These are phyloP conservation scores for Xylariaceae sp. DNA, from an alignment of 2,329 filamentous ascomycete genomes.

Conservation along the genomic window DNA sequence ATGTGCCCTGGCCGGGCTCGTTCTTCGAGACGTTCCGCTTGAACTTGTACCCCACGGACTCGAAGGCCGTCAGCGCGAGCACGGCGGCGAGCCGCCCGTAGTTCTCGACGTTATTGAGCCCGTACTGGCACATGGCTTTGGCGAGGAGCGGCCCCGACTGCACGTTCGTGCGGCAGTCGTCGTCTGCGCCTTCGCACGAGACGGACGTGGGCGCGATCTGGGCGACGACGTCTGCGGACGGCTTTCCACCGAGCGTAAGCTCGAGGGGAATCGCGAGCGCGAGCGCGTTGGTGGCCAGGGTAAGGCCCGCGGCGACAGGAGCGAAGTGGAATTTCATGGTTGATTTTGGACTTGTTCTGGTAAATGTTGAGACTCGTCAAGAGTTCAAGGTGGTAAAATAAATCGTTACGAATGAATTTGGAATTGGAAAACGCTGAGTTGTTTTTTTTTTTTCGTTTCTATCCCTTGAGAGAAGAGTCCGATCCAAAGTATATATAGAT, in stretches of 20 bases:
- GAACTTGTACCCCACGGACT: slow-evolving; percentile 71
- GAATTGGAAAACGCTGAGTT: neutral
- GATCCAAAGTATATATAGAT: neutral
- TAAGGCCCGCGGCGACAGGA: slow-evolving; percentile 31
- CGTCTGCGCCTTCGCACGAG: slow-evolving; percentile 51
- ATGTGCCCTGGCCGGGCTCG: slow-evolving; percentile 71
- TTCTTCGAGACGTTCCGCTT: slow-evolving; percentile 65
- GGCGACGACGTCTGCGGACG: slow-evolving; percentile 46
- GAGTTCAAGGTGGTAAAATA: neutral
- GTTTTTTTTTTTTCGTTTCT: neutral
- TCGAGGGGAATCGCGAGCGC: slow-evolving; percentile 30
- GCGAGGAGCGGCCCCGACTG: slow-evolving; percentile 62
- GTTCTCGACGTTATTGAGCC: slow-evolving; percentile 53
- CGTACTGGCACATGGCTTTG: slow-evolving; percentile 59
- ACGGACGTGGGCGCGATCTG: slow-evolving; percentile 60
- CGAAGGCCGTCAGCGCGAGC: slow-evolving; percentile 70
- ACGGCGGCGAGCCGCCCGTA: slow-evolving; percentile 69
- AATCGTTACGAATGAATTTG: neutral
- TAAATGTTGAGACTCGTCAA: slow-evolving; percentile 23
- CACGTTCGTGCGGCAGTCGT: slow-evolving; percentile 67
- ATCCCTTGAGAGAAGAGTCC: neutral
- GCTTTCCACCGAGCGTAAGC: too few species aligned
- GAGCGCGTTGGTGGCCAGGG: slow-evolving; percentile 32
- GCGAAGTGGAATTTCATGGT: slow-evolving; percentile 35
- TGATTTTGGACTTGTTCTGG: slow-evolving; percentile 2